Percentiles rank a stretch among this genome's conserved stretches.
Evolutionary conservation across 768 basidiomycete genomes (phyloP).

Genomic region (Guyanaporus albipodus): DNA sequence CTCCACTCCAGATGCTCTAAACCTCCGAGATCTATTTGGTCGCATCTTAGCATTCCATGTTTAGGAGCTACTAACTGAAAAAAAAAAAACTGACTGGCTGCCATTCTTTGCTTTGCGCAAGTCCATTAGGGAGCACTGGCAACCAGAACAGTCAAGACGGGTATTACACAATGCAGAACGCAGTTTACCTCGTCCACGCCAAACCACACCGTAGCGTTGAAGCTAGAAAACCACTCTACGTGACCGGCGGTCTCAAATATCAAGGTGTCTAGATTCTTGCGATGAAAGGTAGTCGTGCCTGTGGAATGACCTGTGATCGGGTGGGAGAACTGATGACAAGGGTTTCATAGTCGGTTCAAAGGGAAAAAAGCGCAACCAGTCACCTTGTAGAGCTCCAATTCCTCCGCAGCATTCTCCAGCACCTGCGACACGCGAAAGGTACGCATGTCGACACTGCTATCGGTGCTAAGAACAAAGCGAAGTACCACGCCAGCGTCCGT

Average conservation of each 20-base stretch:
- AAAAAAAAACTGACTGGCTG: slow-evolving; percentile 53
- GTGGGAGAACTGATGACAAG: slow-evolving; percentile 37
- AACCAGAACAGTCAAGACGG: not conserved
- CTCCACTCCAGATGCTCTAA: slow-evolving; percentile 44
- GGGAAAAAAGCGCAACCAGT: not conserved
- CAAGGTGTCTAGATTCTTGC: slow-evolving; percentile 42
- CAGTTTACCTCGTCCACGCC: slow-evolving; percentile 43
- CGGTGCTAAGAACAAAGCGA: slow-evolving; percentile 34
- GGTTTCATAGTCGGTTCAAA: not conserved
- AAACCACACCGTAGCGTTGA: slow-evolving; percentile 44
- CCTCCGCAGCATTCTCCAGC: slow-evolving; percentile 22
- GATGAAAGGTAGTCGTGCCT: slow-evolving; percentile 45
- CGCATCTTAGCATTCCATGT: slow-evolving; percentile 1
- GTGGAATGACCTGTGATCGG: slow-evolving; percentile 40
- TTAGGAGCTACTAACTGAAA: no score
- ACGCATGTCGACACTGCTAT: slow-evolving; percentile 37
- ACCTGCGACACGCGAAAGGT: slow-evolving; percentile 41
- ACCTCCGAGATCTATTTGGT: slow-evolving; percentile 46
- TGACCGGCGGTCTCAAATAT: slow-evolving; percentile 51
- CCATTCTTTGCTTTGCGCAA: slow-evolving; percentile 47
- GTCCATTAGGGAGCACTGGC: slow-evolving; percentile 41
- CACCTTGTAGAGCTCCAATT: slow-evolving; percentile 45
- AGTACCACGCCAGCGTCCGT: slow-evolving; percentile 36
- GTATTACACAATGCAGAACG: not conserved
- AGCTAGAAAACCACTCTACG: slow-evolving; percentile 48